Evolutionary conservation across 2,329 filamentous ascomycete genomes (phyloP).

Genomic region (Diplodia sapinea): DNA sequence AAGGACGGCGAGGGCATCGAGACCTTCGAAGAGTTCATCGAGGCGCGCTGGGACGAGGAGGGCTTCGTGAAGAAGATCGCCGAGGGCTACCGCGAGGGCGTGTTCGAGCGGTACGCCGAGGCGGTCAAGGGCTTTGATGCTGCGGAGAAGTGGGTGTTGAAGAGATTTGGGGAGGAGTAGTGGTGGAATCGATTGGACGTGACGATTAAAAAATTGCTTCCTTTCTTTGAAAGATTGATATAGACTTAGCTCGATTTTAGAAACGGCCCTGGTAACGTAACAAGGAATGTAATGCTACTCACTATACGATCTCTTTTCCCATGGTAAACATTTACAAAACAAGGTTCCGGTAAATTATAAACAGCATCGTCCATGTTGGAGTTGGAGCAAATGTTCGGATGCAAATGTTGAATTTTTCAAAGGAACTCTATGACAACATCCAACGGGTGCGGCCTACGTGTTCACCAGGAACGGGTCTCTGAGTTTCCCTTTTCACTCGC

Average conservation of each 20-base stretch:
- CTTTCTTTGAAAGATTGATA: slow-evolving; percentile 2
- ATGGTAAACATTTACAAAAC: no score
- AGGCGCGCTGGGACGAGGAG: slow-evolving; percentile 81
- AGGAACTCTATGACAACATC: no score
- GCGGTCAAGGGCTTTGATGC: slow-evolving; percentile 77
- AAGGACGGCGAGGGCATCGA: slow-evolving; percentile 52
- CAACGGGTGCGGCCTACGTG: no score
- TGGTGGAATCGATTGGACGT: not conserved
- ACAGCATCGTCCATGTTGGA: no score
- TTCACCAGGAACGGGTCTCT: no score
- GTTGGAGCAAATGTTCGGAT: no score
- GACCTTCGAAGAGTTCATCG: slow-evolving; percentile 88
- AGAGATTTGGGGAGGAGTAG: slow-evolving; percentile 36
- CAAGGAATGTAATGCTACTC: not conserved
- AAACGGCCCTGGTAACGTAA: not conserved
- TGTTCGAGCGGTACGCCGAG: slow-evolving; percentile 78
- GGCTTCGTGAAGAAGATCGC: slow-evolving; percentile 82
- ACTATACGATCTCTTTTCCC: not conserved
- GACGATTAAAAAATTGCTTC: not conserved
- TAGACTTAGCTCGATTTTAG: slow-evolving; percentile 3
- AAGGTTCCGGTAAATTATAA: no score
- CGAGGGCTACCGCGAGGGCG: slow-evolving; percentile 75
- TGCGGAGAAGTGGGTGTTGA: slow-evolving; percentile 73
- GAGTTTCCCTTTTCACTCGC: no score
- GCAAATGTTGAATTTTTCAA: no score